Percentiles rank a stretch among this genome's conserved stretches.
Conservation (phyloP, 2,329 filamentous ascomycete species). For the Penicillium paneum region DNA sequence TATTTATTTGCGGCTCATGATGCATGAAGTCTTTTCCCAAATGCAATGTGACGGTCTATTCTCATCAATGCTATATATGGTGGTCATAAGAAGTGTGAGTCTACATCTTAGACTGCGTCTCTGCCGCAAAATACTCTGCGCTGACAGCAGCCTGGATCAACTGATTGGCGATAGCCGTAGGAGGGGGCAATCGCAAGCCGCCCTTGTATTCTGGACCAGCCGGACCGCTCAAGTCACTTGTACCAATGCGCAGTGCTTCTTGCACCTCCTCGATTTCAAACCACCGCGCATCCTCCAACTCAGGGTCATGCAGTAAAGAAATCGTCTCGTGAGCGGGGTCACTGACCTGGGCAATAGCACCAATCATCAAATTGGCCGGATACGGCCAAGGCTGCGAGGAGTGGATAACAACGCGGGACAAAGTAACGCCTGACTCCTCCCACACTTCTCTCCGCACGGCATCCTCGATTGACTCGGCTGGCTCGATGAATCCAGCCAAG, state of each 20-base stretch:
- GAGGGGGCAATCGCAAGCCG: slow-evolving; percentile 72
- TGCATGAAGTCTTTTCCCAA: not conserved
- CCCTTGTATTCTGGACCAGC: slow-evolving; percentile 68
- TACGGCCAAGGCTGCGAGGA: slow-evolving; percentile 87
- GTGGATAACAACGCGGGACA: slow-evolving; percentile 76
- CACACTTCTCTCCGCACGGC: slow-evolving; percentile 79
- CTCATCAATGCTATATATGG: not conserved
- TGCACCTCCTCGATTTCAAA: slow-evolving; percentile 76
- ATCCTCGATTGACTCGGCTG: slow-evolving; percentile 80
- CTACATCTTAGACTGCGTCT: slow-evolving; percentile 51
- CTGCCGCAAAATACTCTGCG: slow-evolving; percentile 61
- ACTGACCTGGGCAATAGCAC: slow-evolving; percentile 76
- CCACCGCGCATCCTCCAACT: slow-evolving; percentile 88
- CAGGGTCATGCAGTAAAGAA: slow-evolving; percentile 79
- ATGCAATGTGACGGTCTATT: not conserved
- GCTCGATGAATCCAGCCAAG: slow-evolving; percentile 81
- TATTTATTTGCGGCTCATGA: not conserved
- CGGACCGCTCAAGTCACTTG: slow-evolving; percentile 63
- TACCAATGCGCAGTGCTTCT: slow-evolving; percentile 66
- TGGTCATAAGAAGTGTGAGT: not conserved
- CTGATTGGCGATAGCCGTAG: slow-evolving; percentile 89
- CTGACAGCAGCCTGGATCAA: slow-evolving; percentile 75
- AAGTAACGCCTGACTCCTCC: slow-evolving; percentile 75
- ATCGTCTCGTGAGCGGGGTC: slow-evolving; percentile 76
- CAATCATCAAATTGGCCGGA: slow-evolving; percentile 81